Conservation (phyloP, 306 rosid species). For the Rubus parviflorus region DNA sequence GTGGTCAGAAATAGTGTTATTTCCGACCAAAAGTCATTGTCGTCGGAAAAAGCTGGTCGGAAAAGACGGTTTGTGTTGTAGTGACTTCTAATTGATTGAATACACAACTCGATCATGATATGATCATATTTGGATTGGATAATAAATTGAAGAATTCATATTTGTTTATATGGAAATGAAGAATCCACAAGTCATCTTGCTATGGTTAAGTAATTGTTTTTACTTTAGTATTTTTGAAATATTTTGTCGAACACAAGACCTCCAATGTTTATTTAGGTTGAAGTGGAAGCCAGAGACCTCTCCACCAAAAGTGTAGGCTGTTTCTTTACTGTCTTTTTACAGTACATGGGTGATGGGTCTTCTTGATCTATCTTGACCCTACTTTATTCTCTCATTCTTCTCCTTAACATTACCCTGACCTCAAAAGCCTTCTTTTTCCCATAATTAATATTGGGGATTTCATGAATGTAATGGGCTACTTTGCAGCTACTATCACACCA, state of each 20-base stretch:
- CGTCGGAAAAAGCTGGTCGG: too few relatives aligned
- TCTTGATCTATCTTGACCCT: neutral
- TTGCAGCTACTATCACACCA: neutral
- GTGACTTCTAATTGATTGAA: neutral
- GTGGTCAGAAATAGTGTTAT: too few relatives aligned
- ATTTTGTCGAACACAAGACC: neutral
- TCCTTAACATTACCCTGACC: neutral
- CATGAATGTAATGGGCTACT: neutral
- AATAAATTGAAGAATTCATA: too few relatives aligned
- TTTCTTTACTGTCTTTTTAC: too few relatives aligned
- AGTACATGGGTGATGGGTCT: neutral
- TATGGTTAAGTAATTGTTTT: neutral
- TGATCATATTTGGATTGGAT: neutral
- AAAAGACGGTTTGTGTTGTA: too few relatives aligned
- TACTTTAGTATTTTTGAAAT: too few relatives aligned
- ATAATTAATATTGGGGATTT: neutral
- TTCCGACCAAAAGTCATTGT: too few relatives aligned
- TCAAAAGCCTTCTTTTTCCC: neutral
- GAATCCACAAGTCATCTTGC: neutral
- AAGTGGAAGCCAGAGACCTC: neutral
- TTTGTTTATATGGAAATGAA: too few relatives aligned
- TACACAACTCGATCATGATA: neutral
- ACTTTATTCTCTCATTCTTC: neutral
- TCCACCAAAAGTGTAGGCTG: neutral
- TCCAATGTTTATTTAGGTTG: neutral